Evolutionary conservation across 495 filamentous ascomycete species (phyloP).

Genomic region (Penicillium cataractarum): DNA sequence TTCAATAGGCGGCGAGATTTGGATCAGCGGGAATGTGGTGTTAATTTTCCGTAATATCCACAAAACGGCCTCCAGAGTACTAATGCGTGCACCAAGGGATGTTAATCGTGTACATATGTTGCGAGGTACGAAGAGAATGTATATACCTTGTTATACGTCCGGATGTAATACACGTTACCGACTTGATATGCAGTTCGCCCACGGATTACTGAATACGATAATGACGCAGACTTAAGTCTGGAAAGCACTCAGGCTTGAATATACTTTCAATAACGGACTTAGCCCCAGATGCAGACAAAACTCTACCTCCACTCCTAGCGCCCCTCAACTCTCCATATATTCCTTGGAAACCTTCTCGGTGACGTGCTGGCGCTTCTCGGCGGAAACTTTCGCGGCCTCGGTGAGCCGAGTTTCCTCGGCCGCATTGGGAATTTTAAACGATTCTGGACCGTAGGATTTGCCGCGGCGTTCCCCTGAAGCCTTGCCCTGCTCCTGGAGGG

Average conservation of each 20-base stretch:
- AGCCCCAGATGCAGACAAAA: background rate
- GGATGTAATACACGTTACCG: no score
- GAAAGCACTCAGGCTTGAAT: background rate
- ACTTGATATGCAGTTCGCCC: no score
- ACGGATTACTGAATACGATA: background rate
- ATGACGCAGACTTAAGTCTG: background rate
- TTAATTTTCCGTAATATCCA: no score
- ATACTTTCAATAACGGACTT: background rate
- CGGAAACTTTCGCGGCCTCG: background rate
- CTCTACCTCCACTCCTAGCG: background rate
- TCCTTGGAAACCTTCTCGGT: background rate
- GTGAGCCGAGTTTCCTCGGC: conserved; percentile 1
- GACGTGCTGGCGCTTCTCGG: background rate
- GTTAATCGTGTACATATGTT: no score
- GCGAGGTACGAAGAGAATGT: no score
- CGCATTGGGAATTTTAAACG: background rate
- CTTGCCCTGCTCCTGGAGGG: background rate
- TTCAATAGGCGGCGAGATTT: no score
- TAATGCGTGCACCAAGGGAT: no score
- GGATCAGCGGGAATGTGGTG: no score
- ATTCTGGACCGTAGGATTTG: conserved; percentile 2
- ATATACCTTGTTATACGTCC: no score
- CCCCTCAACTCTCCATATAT: background rate
- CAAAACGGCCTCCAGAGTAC: no score
- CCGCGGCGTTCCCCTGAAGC: background rate